Base-by-base conservation (phyloP, 176 grass and related monocot genomes). In the Urochloa ruziziensis region DNA sequence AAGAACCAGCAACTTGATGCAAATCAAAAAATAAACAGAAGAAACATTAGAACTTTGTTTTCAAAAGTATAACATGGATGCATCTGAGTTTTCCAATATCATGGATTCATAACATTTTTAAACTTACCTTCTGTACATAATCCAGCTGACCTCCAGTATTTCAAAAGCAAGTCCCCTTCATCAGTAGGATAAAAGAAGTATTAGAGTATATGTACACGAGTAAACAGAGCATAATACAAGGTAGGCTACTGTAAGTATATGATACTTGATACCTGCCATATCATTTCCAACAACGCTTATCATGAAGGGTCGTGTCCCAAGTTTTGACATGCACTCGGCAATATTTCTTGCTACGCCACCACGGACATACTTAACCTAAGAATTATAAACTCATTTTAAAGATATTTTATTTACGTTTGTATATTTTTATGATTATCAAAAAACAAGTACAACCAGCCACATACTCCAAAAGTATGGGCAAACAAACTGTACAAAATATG, bases 311-410 rank as follows among this genome's bases (percentile, higher is more conserved):
- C 33, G 90, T 86, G 73, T 86, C 89, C 93, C 93, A 82, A 98
- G 87, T 83, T 98, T 98, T 73, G 76, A 82, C 93, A 95, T 93
- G 85, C 96, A 98, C 89, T 95, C 96, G 25, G 96, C 96, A 75
- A 98, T 86, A 89, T 98, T 98, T 86, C 96, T 95, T 82, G 87
- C 93, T 44, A 98, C 96, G 77, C 96, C 93, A 43, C 96, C 93
- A 49, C 78, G 82, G 21, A 91, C 61, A 80, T 95, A 98, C 25
- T 87, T 90, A 80, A 98, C 93, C 96, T 98, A 40, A 62, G 40
- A 27, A 73, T 75, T 46, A 46, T 11, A 71, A 74, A 53, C 18
- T 74, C 4, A n/a, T 21, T 33, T 3, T 51, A 21, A 79, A 82
- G 17, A 16, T 40, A 71, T 65, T 65, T 48, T n/a, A 56, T 6